These are phyloP conservation scores for Millerozyma acaciae DNA, from an alignment of 805 yeast species.

Conservation along the genomic window DNA sequence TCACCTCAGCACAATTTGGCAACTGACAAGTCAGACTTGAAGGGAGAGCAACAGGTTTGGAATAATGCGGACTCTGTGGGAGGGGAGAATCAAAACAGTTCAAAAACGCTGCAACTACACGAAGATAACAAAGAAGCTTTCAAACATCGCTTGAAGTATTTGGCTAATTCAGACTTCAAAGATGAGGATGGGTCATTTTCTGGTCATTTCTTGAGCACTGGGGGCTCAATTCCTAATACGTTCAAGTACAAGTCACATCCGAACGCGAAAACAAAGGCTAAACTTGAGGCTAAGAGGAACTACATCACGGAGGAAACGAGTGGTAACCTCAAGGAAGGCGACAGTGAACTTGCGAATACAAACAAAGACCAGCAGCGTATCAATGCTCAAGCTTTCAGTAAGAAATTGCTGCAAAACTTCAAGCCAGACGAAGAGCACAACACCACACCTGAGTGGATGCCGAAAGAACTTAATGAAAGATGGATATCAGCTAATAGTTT, in stretches of 20 bases:
- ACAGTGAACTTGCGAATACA: conserved; percentile 1
- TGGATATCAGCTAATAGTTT: conserved; percentile 20
- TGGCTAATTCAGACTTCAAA: conserved; percentile 30
- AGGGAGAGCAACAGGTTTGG: not conserved
- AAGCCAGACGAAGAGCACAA: conserved; percentile 4
- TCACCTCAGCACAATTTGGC: not conserved
- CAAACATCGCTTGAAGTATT: conserved; percentile 30
- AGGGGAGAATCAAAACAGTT: not conserved
- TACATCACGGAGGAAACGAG: not conserved
- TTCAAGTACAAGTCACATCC: conserved; percentile 44
- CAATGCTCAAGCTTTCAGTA: not conserved
- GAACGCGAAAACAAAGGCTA: conserved; percentile 37
- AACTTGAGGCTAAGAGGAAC: conserved; percentile 15
- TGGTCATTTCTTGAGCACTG: conserved; percentile 9
- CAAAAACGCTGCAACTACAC: not conserved
- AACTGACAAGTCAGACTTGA: not conserved
- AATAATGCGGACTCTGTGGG: not conserved
- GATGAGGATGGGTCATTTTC: conserved; percentile 11
- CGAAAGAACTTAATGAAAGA: conserved; percentile 31
- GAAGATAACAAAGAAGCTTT: conserved; percentile 12
- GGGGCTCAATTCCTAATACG: conserved; percentile 38
- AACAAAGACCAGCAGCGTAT: not conserved
- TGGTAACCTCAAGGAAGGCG: conserved; percentile 3
- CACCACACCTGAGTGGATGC: conserved; percentile 43
- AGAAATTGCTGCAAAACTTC: not conserved